These are phyloP conservation scores for Lachancea dasiensis DNA, from an alignment of 805 yeast species.

Conservation along the genomic window DNA sequence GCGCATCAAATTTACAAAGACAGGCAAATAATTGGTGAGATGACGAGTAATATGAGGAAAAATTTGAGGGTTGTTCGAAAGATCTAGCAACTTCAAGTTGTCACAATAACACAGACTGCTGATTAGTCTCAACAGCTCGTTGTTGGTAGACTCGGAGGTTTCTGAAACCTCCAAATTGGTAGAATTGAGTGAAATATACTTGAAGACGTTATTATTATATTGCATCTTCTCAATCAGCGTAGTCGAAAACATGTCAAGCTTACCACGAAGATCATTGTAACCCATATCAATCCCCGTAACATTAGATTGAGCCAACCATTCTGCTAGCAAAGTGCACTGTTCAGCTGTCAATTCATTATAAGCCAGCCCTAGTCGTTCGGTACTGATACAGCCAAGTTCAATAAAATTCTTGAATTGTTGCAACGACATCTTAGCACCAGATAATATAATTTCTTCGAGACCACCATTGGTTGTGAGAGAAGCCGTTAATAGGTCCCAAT, in stretches of 20 bases:
- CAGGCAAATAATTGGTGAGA: slow-evolving; percentile 59
- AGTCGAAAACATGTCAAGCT: slow-evolving; percentile 25
- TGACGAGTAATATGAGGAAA: slow-evolving; percentile 54
- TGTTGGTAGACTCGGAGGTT: slow-evolving; percentile 34
- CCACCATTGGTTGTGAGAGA: slow-evolving; percentile 72
- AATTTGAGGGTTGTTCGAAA: slow-evolving; percentile 67
- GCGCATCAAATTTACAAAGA: slow-evolving; percentile 57
- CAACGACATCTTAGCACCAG: slow-evolving; percentile 66
- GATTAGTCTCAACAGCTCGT: slow-evolving; percentile 36
- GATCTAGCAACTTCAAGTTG: slow-evolving; percentile 62
- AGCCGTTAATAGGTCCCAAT: slow-evolving; percentile 77
- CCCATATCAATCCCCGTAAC: slow-evolving; percentile 77
- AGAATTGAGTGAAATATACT: slow-evolving; percentile 56
- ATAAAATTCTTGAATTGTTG: slow-evolving; percentile 57
- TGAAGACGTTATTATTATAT: slow-evolving; percentile 29
- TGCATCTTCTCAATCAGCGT: slow-evolving; percentile 23
- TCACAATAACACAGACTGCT: slow-evolving; percentile 47
- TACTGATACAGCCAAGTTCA: slow-evolving; percentile 49
- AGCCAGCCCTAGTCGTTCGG: slow-evolving; percentile 71
- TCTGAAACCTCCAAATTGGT: slow-evolving; percentile 51
- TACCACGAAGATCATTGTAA: slow-evolving; percentile 58
- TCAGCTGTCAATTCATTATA: slow-evolving; percentile 57
- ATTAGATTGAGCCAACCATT: slow-evolving; percentile 45
- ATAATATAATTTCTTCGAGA: slow-evolving; percentile 69
- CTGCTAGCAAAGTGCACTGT: slow-evolving; percentile 53